Conservation (phyloP, 208 protist genomes). For the Novymonas esmeraldas region DNA sequence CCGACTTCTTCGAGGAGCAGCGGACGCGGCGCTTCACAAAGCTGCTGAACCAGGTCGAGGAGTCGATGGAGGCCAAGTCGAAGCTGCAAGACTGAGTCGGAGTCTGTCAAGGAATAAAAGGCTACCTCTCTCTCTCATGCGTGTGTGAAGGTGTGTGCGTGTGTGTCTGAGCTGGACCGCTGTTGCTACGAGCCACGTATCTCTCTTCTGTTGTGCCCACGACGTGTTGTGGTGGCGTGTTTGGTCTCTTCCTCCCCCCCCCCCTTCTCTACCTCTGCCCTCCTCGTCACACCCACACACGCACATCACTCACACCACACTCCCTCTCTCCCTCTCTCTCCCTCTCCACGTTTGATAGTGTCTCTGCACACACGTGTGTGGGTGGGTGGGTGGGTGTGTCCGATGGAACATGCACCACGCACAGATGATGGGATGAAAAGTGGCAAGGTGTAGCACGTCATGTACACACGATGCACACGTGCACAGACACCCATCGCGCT, state of each 20-base stretch:
- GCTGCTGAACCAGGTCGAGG: constrained; percentile 61
- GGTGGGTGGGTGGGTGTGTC: no score
- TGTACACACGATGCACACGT: no score
- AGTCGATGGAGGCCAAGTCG: constrained; percentile 58
- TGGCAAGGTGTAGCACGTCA: no score
- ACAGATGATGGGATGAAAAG: no score
- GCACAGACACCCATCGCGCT: no score
- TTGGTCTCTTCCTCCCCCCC: neutral
- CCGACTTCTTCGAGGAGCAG: constrained; percentile 69
- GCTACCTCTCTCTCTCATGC: neutral
- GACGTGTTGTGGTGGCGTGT: neutral
- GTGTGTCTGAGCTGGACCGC: neutral
- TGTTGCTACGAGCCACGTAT: neutral
- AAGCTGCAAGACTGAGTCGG: constrained; percentile 71
- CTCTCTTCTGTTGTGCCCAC: neutral
- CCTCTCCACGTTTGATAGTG: no score
- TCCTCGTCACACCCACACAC: neutral
- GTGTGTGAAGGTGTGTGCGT: neutral
- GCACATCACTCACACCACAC: neutral
- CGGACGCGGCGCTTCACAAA: constrained; percentile 62
- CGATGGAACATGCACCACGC: no score
- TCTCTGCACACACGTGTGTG: no score
- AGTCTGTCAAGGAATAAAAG: neutral
- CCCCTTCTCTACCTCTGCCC: constrained; percentile 5
- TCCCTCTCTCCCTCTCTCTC: no score